phyloP scores from a whole-genome alignment of 108 stramenopile genomes.

The Cyclostephanos tholiformis region DNA sequence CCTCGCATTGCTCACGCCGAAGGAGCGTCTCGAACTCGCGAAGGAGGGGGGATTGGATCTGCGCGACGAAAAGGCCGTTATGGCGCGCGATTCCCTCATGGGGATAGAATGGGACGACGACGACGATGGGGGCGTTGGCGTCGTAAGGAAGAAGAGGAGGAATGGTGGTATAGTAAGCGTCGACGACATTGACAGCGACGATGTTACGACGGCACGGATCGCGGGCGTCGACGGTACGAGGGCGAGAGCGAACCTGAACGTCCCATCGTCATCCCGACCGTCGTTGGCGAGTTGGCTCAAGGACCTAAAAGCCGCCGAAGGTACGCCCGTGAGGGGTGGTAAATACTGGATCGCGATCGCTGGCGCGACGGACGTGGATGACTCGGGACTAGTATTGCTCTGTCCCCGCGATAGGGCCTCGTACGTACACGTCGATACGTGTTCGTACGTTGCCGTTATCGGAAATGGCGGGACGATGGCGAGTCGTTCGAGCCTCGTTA shows the following conservation, averaged over 20 bases:
- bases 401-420: conserved; percentile 64
- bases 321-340: conserved; percentile 75
- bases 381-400: conserved; percentile 74
- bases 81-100: conserved; percentile 22
- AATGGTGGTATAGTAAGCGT: not conserved
- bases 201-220: not conserved
- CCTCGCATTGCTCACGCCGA: conserved; percentile 65
- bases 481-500: conserved; percentile 42
- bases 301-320: conserved; percentile 64
- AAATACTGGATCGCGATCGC: conserved; percentile 83
- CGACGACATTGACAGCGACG: not conserved
- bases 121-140: not conserved
- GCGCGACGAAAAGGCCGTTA: conserved; percentile 30
- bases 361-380: conserved; percentile 78
- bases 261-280: conserved; percentile 46
- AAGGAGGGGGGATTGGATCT: conserved; percentile 45
- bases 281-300: conserved; percentile 81
- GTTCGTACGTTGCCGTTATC: conserved; percentile 71
- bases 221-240: not conserved
- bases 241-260: conserved; percentile 37
- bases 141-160: conserved; percentile 28
- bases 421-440: conserved; percentile 59
- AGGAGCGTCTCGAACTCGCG: conserved; percentile 58
- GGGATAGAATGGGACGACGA: conserved; percentile 35
- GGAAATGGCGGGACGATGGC: conserved; percentile 70